Base-by-base conservation (phyloP, 176 grass and related monocot genomes). In the Carex littledalei region DNA sequence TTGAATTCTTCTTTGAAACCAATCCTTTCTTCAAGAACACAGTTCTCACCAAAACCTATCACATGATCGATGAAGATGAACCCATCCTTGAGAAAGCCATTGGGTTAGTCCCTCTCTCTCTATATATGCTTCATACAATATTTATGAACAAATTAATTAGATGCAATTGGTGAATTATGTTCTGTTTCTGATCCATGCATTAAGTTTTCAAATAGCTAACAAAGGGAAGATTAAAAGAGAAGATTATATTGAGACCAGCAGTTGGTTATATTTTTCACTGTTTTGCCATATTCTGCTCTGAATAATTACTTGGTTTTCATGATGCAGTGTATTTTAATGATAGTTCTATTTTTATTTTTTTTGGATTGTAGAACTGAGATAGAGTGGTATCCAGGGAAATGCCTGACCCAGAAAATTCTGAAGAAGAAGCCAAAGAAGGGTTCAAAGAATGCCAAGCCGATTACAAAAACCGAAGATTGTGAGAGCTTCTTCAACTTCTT, bases 401-500 rank as follows among this genome's bases (percentile, higher is more conserved):
- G 97, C 65, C 90, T 99, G 87, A 99, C 97, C 47, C 91, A 94
- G 77, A 99, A 99, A 83, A 83, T 95, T 76, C 66, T 99, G 4
- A 99, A 95, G 82, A 99, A 96, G 90, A 99, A 95, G 79, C 97
- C 90, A 43, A 92, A 90, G 82, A 99, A 95, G 88, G 93, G 97
- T 1, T 94, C 97, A 63, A 95, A 95, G 88, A 96, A 95, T 35
- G 60, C 90, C 17, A 96, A 99, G 55, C 93, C 91, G 59, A 90
- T 99, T 34, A 94, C 88, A 22, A 99, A 94, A 92, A 96, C 89
- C 47, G 97, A 99, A 88, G 84, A 84, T 9, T 99, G 97, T 45
- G 93, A 95, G 67, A 99, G 97, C 82, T 99, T 99, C 82, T 99
- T 99, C 63, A 99, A 99, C 90, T 99, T 99, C 78, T 99, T 99